A percentile compares a stretch with the other conserved stretches of the same genome.
These are phyloP conservation scores for Parastagonospora avenae DNA, from an alignment of 2,329 filamentous ascomycete species.

Conservation along the genomic window DNA sequence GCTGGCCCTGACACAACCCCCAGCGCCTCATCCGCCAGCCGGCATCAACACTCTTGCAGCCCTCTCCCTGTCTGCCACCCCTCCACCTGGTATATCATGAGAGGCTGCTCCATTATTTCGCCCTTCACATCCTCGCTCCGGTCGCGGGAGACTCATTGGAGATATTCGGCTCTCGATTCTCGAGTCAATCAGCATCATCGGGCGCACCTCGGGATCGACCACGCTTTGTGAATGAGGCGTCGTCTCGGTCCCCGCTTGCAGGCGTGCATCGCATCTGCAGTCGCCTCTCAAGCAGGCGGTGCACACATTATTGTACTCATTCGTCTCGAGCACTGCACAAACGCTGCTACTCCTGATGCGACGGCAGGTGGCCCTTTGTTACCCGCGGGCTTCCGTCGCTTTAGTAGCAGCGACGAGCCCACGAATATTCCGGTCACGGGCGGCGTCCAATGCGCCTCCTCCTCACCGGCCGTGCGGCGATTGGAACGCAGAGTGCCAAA, in stretches of 20 bases:
- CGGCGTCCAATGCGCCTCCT: constrained; percentile 5
- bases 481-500: constrained; percentile 16
- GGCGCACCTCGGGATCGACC: constrained; percentile 5
- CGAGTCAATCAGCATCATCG: constrained; percentile 2
- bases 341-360: background rate
- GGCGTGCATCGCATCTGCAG: background rate
- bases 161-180: background rate
- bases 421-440: background rate
- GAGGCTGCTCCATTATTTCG: constrained; percentile 26
- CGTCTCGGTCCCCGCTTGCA: background rate
- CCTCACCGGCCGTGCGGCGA: constrained; percentile 3
- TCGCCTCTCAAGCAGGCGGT: background rate
- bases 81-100: constrained; percentile 19
- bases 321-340: background rate
- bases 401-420: constrained; percentile 8
- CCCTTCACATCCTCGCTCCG: constrained; percentile 6
- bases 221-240: constrained; percentile 1
- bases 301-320: background rate
- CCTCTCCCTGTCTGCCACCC: constrained; percentile 9
- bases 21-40: constrained; percentile 7
- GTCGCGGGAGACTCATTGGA: background rate
- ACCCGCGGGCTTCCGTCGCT: constrained; percentile 5
- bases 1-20: constrained; percentile 6
- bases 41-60: constrained; percentile 21
- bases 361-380: constrained; percentile 2